Base-by-base conservation (phyloP, 1,284 basidiomycete species). In the Wallemia ichthyophaga region DNA sequence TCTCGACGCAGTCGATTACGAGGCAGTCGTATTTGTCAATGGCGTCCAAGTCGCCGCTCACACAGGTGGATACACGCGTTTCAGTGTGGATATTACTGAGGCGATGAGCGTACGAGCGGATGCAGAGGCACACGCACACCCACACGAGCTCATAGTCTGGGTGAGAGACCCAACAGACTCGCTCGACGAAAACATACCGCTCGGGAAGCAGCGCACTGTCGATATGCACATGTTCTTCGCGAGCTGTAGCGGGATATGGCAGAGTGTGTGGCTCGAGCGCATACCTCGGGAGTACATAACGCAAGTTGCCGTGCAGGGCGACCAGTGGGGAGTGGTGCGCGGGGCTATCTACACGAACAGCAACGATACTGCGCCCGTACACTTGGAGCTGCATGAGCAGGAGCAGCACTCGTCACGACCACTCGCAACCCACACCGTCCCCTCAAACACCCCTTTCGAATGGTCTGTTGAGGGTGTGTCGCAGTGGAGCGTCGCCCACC, bases 121-220 rank as follows among this genome's bases (percentile, higher is more conserved):
- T n/a, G n/a, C n/a, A n/a, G n/a, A n/a, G n/a, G n/a, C n/a, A n/a
- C n/a, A n/a, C 7, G 37, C 11, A 48, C n/a, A 48, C 37, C 13
- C 7, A 5, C 60, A 61, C 27, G 61, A 61, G 28, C 17, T 61
- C n/a, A 19, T 61, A 32, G 61, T 61, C 23, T 61, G 60, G 57
- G 57, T 61, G 3, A 58, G 60, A 56, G 61, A 61, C 56, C 61
- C 61, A 21, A 61, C 61, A 17, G 32, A 60, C 59, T 57, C 21
- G 2, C 57, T 60, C 13, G 58, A 26, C 56, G 55, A 54, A 27
- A 25, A 57, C 57, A 57, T 23, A 15, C 27, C 25, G 17, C 25
- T 33, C 7, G 56, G 33, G 31, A 56, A 32, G 23, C 26, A 59
- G 23, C 32, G 15, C 24, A 23, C 2, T 23, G 19, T 23, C 25